Conservation (phyloP, 495 filamentous ascomycete genomes). For the Chaetomium cochliodes region DNA sequence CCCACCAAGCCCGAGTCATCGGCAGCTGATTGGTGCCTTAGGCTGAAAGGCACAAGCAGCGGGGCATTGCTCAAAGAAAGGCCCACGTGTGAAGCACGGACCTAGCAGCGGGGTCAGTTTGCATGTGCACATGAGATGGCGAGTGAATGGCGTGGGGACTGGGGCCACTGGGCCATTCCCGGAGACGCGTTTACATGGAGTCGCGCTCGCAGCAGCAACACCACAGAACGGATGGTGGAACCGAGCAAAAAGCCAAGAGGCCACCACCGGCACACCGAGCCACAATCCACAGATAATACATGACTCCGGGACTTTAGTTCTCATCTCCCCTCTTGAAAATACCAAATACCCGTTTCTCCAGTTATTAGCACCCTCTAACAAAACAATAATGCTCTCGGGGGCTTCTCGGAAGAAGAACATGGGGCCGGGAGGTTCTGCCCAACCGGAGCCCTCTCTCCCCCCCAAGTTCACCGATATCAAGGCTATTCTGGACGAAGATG, state of each 20-base stretch:
- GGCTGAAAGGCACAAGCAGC: neutral
- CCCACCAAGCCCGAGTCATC: constrained; percentile 16
- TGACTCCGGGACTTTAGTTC: neutral
- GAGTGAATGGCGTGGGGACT: constrained; percentile 10
- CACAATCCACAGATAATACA: neutral
- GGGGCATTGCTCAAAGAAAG: neutral
- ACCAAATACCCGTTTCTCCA: neutral
- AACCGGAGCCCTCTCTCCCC: constrained; percentile 31
- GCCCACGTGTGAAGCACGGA: neutral
- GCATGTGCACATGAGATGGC: constrained; percentile 18
- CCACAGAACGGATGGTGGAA: neutral
- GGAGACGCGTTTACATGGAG: neutral
- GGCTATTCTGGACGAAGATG: constrained; percentile 34
- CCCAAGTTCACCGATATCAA: constrained; percentile 32
- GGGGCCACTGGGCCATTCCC: neutral
- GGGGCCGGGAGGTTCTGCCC: neutral
- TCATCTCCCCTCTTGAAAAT: neutral
- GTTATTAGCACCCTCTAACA: neutral
- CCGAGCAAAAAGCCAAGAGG: neutral
- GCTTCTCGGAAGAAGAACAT: neutral
- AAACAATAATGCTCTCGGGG: constrained; percentile 2
- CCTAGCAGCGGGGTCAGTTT: neutral
- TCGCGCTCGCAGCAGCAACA: neutral
- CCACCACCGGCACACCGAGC: neutral
- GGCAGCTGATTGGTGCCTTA: constrained; percentile 16